These are phyloP conservation scores for Alternaria triticina DNA, from an alignment of 2,329 filamentous ascomycete species.

Conservation along the genomic window DNA sequence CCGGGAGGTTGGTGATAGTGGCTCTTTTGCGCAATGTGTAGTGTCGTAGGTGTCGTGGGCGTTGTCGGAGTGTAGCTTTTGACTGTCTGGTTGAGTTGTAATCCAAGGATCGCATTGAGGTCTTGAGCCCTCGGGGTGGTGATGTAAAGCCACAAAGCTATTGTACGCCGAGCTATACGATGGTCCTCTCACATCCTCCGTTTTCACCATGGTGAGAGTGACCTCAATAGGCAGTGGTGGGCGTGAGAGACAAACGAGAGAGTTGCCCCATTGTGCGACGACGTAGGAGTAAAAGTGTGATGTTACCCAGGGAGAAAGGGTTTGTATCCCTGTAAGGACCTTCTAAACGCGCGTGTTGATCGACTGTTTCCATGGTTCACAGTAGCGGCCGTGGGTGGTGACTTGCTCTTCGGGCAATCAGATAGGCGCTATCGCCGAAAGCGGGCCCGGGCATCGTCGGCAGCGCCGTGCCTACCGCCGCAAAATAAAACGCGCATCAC, in stretches of 20 bases:
- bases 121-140: neutral
- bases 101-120: neutral
- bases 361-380: slow-evolving; percentile 3
- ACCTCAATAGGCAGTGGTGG: neutral
- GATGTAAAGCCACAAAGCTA: neutral
- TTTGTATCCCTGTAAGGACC: neutral
- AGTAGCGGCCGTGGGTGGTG: neutral
- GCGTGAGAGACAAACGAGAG: neutral
- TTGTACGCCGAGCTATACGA: neutral
- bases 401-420: neutral
- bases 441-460: neutral
- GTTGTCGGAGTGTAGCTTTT: neutral
- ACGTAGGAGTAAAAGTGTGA: neutral
- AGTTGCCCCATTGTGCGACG: neutral
- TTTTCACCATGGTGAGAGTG: slow-evolving; percentile 3
- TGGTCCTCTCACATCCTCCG: neutral
- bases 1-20: neutral
- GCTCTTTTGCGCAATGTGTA: neutral
- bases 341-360: neutral
- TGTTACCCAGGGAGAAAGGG: neutral
- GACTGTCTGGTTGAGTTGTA: neutral
- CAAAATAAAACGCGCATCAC: neutral
- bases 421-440: neutral
- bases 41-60: neutral
- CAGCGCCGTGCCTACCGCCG: neutral